Percentiles rank a stretch among this genome's conserved stretches.
Evolutionary conservation across 306 rosid genomes (phyloP).

Genomic region (Vicia sativa): DNA sequence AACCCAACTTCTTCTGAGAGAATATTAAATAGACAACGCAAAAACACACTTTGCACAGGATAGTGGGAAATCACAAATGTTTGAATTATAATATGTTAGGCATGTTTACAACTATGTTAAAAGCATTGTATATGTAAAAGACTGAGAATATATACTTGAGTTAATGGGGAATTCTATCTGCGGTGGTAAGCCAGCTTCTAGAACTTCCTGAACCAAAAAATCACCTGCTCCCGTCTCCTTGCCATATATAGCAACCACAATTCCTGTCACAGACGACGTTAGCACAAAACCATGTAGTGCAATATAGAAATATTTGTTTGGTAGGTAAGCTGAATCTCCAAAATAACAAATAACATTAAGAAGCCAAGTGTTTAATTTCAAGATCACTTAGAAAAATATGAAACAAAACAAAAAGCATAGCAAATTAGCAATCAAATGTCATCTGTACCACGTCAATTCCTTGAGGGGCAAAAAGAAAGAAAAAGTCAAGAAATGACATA

Average conservation of each 20-base stretch:
- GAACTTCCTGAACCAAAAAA: slow-evolving; percentile 75
- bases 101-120: slow-evolving; percentile 24
- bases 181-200: slow-evolving; percentile 93
- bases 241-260: slow-evolving; percentile 79
- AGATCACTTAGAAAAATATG: slow-evolving; percentile 27
- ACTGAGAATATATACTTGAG: slow-evolving; percentile 54
- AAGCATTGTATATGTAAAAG: slow-evolving; percentile 34
- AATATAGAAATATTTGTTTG: slow-evolving; percentile 13
- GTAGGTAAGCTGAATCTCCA: slow-evolving; percentile 22
- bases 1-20: slow-evolving; percentile 17
- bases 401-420: slow-evolving; percentile 31
- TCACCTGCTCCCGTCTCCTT: slow-evolving; percentile 74
- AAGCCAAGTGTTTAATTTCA: slow-evolving; percentile 26
- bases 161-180: slow-evolving; percentile 74
- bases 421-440: slow-evolving; percentile 24
- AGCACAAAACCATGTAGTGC: slow-evolving; percentile 35
- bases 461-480: background rate
- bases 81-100: slow-evolving; percentile 3
- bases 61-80: slow-evolving; percentile 27
- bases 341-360: slow-evolving; percentile 13
- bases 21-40: slow-evolving; percentile 19
- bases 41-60: slow-evolving; percentile 27
- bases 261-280: slow-evolving; percentile 54
- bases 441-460: slow-evolving; percentile 4
- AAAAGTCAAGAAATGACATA: background rate